Percentiles rank a stretch among this genome's conserved stretches.
Evolutionary conservation across 2,329 filamentous ascomycete species (phyloP).

Genomic region (Fusarium paranaense): DNA sequence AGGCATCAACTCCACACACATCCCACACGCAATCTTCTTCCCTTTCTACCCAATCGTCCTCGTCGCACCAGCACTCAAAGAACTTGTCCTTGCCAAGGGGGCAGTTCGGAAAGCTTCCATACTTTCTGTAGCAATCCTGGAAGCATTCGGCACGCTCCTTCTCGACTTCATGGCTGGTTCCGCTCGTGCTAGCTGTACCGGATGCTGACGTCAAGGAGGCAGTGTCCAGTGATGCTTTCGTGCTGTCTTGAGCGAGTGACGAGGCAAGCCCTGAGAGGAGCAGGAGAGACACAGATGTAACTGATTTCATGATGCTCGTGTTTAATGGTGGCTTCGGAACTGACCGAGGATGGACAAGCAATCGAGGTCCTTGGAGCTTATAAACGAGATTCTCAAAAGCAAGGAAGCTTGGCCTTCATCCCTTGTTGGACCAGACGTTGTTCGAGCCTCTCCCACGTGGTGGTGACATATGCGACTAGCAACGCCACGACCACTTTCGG

Average conservation of each 20-base stretch:
- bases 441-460: not conserved
- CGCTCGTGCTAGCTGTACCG: not conserved
- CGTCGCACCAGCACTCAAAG: conserved; percentile 15
- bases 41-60: conserved; percentile 14
- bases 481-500: not conserved
- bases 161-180: not conserved
- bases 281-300: not conserved
- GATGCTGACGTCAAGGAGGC: not conserved
- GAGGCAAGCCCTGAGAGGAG: not conserved
- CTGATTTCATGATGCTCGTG: not conserved
- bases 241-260: not conserved
- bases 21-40: conserved; percentile 20
- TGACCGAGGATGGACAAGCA: not conserved
- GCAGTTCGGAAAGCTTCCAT: conserved; percentile 7
- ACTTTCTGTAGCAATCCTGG: conserved; percentile 10
- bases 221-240: not conserved
- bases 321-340: not conserved
- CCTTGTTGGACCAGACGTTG: not conserved
- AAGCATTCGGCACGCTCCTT: conserved; percentile 10
- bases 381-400: not conserved
- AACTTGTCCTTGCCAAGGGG: not conserved
- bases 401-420: not conserved
- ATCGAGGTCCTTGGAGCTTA: not conserved
- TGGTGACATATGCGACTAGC: not conserved
- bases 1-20: conserved; percentile 13